Conservation (phyloP, 208 protist species). For the Plasmodiophora brassicae region DNA sequence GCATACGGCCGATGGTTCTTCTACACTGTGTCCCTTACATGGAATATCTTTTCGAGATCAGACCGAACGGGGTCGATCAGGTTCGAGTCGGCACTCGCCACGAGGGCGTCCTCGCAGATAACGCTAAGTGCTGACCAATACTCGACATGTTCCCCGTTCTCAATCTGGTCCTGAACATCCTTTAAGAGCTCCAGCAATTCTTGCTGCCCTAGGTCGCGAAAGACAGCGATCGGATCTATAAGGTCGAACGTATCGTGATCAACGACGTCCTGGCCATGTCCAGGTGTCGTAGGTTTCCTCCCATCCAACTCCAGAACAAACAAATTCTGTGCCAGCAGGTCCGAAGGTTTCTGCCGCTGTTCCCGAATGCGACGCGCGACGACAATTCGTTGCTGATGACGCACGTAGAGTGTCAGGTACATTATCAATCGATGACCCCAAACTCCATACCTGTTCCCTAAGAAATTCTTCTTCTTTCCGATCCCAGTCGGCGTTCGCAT, state of each 20-base stretch:
- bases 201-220: not conserved
- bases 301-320: not conserved
- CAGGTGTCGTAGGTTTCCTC: not conserved
- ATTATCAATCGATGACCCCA: not conserved
- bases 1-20: not conserved
- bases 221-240: conserved; percentile 34
- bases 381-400: conserved; percentile 5
- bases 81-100: not conserved
- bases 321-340: conserved; percentile 52
- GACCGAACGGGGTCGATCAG: not conserved
- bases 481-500: conserved; percentile 45
- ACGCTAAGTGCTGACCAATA: conserved; percentile 31
- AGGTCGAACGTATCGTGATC: conserved; percentile 26
- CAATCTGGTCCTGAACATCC: conserved; percentile 41
- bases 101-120: conserved; percentile 32
- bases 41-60: conserved; percentile 12
- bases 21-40: not conserved
- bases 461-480: conserved; percentile 56
- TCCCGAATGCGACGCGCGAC: conserved; percentile 46
- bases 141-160: conserved; percentile 12
- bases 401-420: not conserved
- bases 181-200: conserved; percentile 31
- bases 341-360: conserved; percentile 46
- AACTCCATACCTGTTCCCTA: not conserved
- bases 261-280: not conserved